These are phyloP conservation scores for Dendrothele bispora DNA, from an alignment of 768 basidiomycete species.

Conservation along the genomic window DNA sequence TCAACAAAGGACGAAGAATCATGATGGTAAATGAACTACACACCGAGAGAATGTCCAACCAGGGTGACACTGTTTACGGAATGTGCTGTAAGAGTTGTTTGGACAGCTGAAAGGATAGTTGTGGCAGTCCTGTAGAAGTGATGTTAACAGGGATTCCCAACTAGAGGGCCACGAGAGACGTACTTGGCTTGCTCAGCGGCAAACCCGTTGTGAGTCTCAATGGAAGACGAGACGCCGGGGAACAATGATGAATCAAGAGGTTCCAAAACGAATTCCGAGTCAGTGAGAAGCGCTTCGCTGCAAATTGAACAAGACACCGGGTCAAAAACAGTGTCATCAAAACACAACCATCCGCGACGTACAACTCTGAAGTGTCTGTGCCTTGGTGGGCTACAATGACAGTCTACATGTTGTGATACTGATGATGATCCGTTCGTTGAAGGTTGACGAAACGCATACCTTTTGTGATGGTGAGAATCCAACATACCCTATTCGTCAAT, in stretches of 20 bases:
- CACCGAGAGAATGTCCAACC: conserved; percentile 41
- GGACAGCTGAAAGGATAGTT: conserved; percentile 26
- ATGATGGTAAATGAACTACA: not conserved
- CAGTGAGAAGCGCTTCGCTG: conserved; percentile 40
- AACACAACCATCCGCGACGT: conserved; percentile 1
- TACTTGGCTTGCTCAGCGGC: conserved; percentile 39
- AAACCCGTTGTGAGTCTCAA: conserved; percentile 48
- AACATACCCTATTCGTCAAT: no score
- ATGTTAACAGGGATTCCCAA: not conserved
- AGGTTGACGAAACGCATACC: no score
- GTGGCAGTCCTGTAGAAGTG: conserved; percentile 22
- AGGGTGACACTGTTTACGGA: conserved; percentile 21
- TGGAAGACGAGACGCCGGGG: conserved; percentile 38
- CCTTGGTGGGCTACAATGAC: conserved; percentile 47
- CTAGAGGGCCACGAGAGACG: conserved; percentile 1
- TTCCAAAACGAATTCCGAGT: conserved; percentile 31
- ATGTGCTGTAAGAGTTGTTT: conserved; percentile 19
- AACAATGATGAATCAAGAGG: conserved; percentile 38
- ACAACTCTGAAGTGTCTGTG: conserved; percentile 38
- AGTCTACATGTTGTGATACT: no score
- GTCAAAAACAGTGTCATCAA: no score
- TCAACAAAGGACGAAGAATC: not conserved
- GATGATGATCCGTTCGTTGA: no score
- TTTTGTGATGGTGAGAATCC: conserved; percentile 31
- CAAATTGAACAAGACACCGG: no score